These are phyloP conservation scores for Penicillium turbatum DNA, from an alignment of 495 filamentous ascomycete species.

Conservation along the genomic window DNA sequence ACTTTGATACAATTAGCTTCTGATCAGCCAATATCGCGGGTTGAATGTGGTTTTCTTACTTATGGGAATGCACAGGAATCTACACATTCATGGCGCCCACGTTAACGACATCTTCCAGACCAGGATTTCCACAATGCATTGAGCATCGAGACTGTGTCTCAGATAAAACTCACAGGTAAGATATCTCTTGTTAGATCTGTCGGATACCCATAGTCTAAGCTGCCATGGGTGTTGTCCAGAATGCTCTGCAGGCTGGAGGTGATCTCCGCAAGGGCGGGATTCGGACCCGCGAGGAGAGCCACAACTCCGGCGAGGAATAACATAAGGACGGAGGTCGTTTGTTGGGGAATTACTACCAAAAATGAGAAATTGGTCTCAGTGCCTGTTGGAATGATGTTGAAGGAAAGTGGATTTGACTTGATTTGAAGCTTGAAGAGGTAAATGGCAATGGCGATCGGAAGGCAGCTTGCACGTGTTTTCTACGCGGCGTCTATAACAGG, in stretches of 20 bases:
- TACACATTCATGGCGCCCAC: slow-evolving; percentile 20
- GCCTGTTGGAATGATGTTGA: not conserved
- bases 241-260: slow-evolving; percentile 39
- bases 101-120: not conserved
- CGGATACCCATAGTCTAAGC: slow-evolving; percentile 42
- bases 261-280: slow-evolving; percentile 21
- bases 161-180: slow-evolving; percentile 35
- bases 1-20: slow-evolving; percentile 20
- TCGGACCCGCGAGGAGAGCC: slow-evolving; percentile 25
- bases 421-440: not conserved
- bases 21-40: too few relatives aligned
- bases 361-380: not conserved
- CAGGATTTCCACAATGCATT: not conserved
- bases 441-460: not conserved
- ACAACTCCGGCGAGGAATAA: slow-evolving; percentile 22
- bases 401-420: slow-evolving; percentile 1
- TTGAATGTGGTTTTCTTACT: slow-evolving; percentile 31
- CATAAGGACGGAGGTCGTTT: slow-evolving; percentile 11
- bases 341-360: not conserved
- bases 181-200: slow-evolving; percentile 45
- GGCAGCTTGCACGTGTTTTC: slow-evolving; percentile 2
- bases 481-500: not conserved
- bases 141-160: not conserved
- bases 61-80: slow-evolving; percentile 46
- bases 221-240: slow-evolving; percentile 40